Evolutionary conservation across 345 rosid genomes (phyloP), one percentile per base, ranked within the genome.

Genomic region (Eutrema heterophyllum): DNA sequence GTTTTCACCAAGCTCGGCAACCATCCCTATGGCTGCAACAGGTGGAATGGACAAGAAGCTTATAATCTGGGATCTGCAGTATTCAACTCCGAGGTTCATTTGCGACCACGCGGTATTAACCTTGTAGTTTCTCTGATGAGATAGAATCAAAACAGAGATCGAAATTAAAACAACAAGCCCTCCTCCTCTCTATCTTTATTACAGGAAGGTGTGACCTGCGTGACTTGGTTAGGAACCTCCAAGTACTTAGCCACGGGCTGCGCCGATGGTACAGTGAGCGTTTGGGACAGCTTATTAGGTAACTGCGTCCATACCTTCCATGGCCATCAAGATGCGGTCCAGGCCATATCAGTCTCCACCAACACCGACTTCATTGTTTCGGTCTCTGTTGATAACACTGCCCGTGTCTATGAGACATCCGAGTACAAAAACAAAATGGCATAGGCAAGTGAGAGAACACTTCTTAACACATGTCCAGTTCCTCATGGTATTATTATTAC

Each of bases 21-120:
- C 68, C 6, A 71, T 77, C 32, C 89, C 88, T 4, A 82, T 89
- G 93, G 96, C 87, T 61, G 97, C 96, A 65, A 86, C 97, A 0
- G 97, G 97, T 77, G 84, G 97, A 80, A 79, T 88, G 90, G 97
- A 95, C 81, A 70, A 84, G 63, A 87, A 88, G 71, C 97, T 95
- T 55, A 80, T 89, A 13, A 86, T 92, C 24, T 92, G 97, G 96
- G 98, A 92, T 82, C 79, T 88, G 52, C 90, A 90, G 57, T 79
- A 80, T 80, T 92, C 93, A n/a, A 77, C 76, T 13, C 84, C 96
- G 11, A 87, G 96, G 14, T 77, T 79, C 74, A 88, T 79, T 67
- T 92, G 98, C 52, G 81, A 86, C 7, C 97, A 92, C 0, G 83
- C 86, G 99, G 97, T 91, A 36, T 51, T 29, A 43, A 39, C 63